Evolutionary conservation across 164 flowering plant species (phyloP), one percentile per base, ranked within the genome.

Genomic region (Echeveria elegans): DNA sequence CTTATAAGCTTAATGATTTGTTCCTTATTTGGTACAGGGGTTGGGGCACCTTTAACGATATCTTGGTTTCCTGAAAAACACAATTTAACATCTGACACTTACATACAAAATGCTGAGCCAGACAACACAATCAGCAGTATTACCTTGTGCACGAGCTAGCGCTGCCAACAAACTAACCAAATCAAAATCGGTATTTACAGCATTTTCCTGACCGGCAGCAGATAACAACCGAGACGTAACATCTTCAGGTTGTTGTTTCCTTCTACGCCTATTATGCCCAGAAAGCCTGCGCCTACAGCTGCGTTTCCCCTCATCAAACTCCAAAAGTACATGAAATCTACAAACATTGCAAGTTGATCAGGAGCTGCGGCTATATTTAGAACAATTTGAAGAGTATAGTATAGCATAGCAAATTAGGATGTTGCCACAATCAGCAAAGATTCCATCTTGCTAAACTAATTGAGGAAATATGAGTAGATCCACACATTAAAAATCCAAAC

Each of bases 281-380:
- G 98, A 96, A 71, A 92, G 89, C 68, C 98, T 84, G 6, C 96
- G 84, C 79, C 98, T 79, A 77, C 98, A 92, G 70, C 98, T 92
- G 74, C 98, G 76, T 77, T 92, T 92, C 19, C 98, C 98, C 75
- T 92, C 95, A 68, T 92, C 98, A 71, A 92, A 92, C 72, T 92
- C 98, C 0, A 81, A 72, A 47, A 92, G 95, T 1, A 83, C 91
- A 65, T 92, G 98, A 74, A 92, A 92, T 83, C 98, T 89, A 77
- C 56, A 72, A 47, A 26, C 28, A 56, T 56, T 19, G 32, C 32
- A 56, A 26, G 32, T 56, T 19, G 21, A 50, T 50, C 26, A 50
- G 56, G 24, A 30, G 37, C 9, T 31, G 29, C 36, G 5, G 5
- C 6, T n/a, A 61, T 19, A 2, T 61, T 30, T 61, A 2, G 14